A percentile compares a stretch with the other conserved stretches of the same genome.
Conservation (phyloP, 805 yeast genomes). For the Saccharomycopsis babjevae region DNA sequence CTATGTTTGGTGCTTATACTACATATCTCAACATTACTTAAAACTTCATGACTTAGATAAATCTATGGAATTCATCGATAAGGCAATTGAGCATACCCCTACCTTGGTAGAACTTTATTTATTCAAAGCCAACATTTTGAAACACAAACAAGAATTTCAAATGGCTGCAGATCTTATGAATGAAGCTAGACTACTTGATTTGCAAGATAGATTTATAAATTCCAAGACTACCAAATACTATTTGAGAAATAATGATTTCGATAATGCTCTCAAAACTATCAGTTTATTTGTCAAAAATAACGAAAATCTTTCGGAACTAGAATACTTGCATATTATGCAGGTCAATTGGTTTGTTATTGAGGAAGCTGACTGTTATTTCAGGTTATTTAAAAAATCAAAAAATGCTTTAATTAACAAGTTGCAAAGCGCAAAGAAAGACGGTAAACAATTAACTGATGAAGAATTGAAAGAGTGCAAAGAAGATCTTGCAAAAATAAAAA, state of each 20-base stretch:
- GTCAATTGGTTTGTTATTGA: slow-evolving; percentile 83
- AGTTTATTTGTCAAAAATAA: slow-evolving; percentile 82
- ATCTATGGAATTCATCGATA: slow-evolving; percentile 50
- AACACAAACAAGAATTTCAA: slow-evolving; percentile 51
- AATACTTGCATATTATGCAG: slow-evolving; percentile 81
- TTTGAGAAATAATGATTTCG: slow-evolving; percentile 62
- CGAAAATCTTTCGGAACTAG: slow-evolving; percentile 69
- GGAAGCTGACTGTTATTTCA: slow-evolving; percentile 70
- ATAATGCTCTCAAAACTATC: slow-evolving; percentile 62
- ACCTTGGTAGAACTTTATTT: slow-evolving; percentile 76
- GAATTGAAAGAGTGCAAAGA: slow-evolving; percentile 28
- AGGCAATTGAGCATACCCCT: slow-evolving; percentile 65
- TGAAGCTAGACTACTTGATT: slow-evolving; percentile 63
- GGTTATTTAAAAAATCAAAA: slow-evolving; percentile 37
- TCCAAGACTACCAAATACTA: slow-evolving; percentile 79
- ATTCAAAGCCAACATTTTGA: slow-evolving; percentile 68
- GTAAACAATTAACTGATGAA: slow-evolving; percentile 22
- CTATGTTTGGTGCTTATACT: slow-evolving; percentile 61
- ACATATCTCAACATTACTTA: slow-evolving; percentile 69
- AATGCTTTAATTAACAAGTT: slow-evolving; percentile 18
- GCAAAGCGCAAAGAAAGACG: neutral
- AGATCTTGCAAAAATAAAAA: slow-evolving; percentile 33
- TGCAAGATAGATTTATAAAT: slow-evolving; percentile 87
- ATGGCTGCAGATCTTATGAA: slow-evolving; percentile 61
- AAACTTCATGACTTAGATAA: slow-evolving; percentile 38